Base-by-base conservation (phyloP, 2,329 filamentous ascomycete genomes). In the Gaeumannomyces sp. region DNA sequence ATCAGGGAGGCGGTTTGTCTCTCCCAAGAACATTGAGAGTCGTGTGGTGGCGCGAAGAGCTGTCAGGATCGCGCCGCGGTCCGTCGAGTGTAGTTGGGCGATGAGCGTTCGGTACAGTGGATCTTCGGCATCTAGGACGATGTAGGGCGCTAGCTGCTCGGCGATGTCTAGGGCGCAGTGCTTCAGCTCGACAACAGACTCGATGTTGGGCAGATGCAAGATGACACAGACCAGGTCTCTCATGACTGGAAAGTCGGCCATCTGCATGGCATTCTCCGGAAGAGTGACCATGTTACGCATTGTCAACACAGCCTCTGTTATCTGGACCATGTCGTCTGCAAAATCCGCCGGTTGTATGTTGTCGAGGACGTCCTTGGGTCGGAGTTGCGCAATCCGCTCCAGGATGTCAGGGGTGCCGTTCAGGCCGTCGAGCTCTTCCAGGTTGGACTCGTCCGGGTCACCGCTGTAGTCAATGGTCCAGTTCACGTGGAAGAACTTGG, bases 271-370 rank as follows among this genome's bases (percentile, higher is more conserved):
- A 73, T 99, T 99, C 67, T 97, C 93, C 28, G 89, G 86, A 27
- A 97, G 81, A 76, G 96, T 91, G n/a, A 93, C 89, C 93, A 99
- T 97, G 75, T 99, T 99, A 63, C 95, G 87, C 59, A 98, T 82
- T 25, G 96, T 93, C 60, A 98, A 80, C 27, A 90, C 88, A 2
- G 95, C 93, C 76, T 98, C 93, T 29, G 90, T 94, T 67, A 96
- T 84, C 68, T 92, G 85, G 16, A 90, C 85, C 66, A 98, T 81
- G 58, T 84, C 81, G 68, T 93, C 88, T 19, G 85, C 83, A 69
- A 90, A 91, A 7, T 88, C 83, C 35, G 86, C 86, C 0, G 92
- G 86, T 67, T 93, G 85, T 31, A 97, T 81, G 70, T 92, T 85
- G 67, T 90, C 88, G 3, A 87, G 80, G 22, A 89, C 79, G 28